Base-by-base conservation (phyloP, 164 flowering plant species). In the Malania oleifera region DNA sequence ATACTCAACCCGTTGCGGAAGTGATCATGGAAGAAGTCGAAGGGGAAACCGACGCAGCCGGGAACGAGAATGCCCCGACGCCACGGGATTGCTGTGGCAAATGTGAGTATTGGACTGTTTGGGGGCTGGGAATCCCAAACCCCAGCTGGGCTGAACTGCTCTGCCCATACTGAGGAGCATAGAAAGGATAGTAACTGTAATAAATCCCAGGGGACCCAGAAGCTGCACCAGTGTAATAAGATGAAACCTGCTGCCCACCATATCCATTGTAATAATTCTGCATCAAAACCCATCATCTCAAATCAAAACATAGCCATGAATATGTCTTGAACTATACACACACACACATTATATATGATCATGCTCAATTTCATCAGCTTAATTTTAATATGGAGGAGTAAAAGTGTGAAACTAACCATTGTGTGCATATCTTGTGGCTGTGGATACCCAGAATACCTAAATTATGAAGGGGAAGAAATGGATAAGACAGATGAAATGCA, bases 241-340 rank as follows among this genome's bases (percentile, higher is more conserved):
- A 52, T 27, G 34, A 28, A 6, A n/a, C 1, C 37, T 52, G 55
- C 22, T 52, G 34, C 55, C 55, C 55, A 6, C 50, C 14, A 52
- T 27, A 27, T 19, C 13, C 55, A 28, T 31, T 52, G 55, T 52
- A 52, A 52, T 52, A 28, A 52, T 52, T 52, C 55, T 52, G 55
- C 34, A 52, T 22, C 26, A 52, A 15, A 5, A 9, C 4, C 18
- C 48, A 48, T 20, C 22, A n/a, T 40, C 4, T 11, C n/a, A 40
- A 7, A 4, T 40, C 44, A 40, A 34, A 40, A 40, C 44, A 40
- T 40, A 8, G 44, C 14, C n/a, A 40, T 40, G 5, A 12, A 40
- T 40, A 40, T 40, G 17, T 40, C 14, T 11, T 40, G n/a, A n/a
- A n/a, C n/a, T n/a, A n/a, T n/a, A 31, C 35, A 31, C 9, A 9